Percentiles rank a stretch among this genome's conserved stretches.
These are phyloP conservation scores for Arachnopeziza araneosa DNA, from an alignment of 2,329 filamentous ascomycete genomes.

Conservation along the genomic window DNA sequence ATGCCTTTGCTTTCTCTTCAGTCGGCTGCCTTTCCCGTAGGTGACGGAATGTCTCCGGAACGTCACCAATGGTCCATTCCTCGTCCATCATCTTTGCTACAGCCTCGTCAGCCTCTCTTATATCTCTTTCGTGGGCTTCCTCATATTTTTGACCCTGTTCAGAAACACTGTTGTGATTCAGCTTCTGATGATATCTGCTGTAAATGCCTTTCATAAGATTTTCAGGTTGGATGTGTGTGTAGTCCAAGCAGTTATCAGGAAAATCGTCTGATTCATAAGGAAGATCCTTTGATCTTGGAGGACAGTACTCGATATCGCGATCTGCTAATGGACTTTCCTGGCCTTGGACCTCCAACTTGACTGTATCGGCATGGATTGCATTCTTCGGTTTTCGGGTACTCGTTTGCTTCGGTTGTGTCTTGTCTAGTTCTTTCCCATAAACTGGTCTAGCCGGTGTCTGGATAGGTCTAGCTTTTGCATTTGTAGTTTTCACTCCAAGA, in stretches of 20 bases:
- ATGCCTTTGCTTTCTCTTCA: conserved; percentile 8
- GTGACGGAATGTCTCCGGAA: conserved; percentile 41
- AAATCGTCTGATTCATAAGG: conserved; percentile 67
- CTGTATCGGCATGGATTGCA: conserved; percentile 44
- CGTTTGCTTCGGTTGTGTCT: conserved; percentile 52
- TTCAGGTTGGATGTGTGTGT: conserved; percentile 51
- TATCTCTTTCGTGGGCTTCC: conserved; percentile 34
- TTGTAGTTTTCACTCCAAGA: conserved; percentile 92
- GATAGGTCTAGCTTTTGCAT: conserved; percentile 71
- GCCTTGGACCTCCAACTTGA: conserved; percentile 60
- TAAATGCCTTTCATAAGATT: conserved; percentile 59
- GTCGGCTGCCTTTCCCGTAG: conserved; percentile 25
- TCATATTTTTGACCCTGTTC: conserved; percentile 56
- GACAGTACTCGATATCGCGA: conserved; percentile 85
- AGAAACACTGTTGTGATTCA: conserved; percentile 63
- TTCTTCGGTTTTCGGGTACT: conserved; percentile 54
- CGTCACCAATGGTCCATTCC: conserved; percentile 53
- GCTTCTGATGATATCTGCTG: conserved; percentile 53
- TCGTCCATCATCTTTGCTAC: conserved; percentile 62
- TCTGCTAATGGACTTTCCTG: conserved; percentile 48
- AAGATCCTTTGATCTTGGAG: conserved; percentile 62
- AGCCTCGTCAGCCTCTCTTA: conserved; percentile 57
- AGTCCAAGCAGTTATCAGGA: conserved; percentile 49
- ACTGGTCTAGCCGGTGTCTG: conserved; percentile 61
- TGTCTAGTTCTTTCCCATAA: conserved; percentile 54